Conservation (phyloP, 1,284 basidiomycete genomes). For the Acaromyces ingoldii region DNA sequence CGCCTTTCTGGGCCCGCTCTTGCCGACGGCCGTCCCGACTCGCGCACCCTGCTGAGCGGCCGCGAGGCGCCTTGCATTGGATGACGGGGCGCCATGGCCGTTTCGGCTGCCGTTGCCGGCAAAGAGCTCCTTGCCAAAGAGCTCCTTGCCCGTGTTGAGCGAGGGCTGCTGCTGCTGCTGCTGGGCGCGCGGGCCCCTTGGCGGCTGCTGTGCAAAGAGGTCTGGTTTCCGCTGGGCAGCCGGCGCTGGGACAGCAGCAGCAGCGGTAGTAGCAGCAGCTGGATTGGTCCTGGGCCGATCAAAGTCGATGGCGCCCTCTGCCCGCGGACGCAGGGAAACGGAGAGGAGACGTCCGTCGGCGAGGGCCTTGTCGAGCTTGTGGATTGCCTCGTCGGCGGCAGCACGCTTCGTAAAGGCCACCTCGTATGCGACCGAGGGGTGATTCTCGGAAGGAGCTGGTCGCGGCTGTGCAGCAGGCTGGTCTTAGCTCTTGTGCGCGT, state of each 20-base stretch:
- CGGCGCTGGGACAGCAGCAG: conserved; percentile 5
- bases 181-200: conserved; percentile 7
- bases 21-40: too few species aligned
- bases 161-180: conserved; percentile 4
- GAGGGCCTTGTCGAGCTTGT: conserved; percentile 42
- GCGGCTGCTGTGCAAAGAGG: too few species aligned
- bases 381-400: conserved; percentile 32
- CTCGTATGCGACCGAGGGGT: conserved; percentile 39
- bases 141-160: conserved; percentile 16
- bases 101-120: too few species aligned
- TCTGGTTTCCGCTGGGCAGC: too few species aligned
- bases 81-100: too few species aligned
- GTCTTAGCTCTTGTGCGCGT: neutral
- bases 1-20: too few species aligned
- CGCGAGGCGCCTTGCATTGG: too few species aligned
- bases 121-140: too few species aligned
- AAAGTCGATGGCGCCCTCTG: too few species aligned
- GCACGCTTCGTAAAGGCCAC: conserved; percentile 32
- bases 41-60: too few species aligned
- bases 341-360: conserved; percentile 45
- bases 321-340: conserved; percentile 16
- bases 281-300: too few species aligned
- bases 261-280: neutral
- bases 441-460: conserved; percentile 26
- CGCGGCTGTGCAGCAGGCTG: conserved; percentile 12